These are phyloP conservation scores for Arabidopsis lyrata DNA, from an alignment of 441 rosid genomes.

Conservation along the genomic window DNA sequence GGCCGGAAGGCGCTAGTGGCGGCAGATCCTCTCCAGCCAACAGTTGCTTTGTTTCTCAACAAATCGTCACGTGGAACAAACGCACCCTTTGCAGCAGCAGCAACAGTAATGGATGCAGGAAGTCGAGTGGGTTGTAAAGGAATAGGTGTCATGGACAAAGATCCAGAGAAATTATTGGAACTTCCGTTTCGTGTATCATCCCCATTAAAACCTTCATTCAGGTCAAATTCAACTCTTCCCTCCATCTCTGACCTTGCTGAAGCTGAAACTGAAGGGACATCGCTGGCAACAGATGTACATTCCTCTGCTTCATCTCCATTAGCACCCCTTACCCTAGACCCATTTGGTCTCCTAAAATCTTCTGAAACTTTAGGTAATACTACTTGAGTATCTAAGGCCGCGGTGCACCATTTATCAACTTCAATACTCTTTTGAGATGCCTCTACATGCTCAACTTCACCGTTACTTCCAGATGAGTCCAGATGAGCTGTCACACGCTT, in stretches of 20 bases:
- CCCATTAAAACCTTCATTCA: conserved; percentile 78
- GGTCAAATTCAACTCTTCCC: conserved; percentile 77
- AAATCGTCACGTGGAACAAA: conserved; percentile 86
- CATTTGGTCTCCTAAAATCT: conserved; percentile 46
- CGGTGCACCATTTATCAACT: conserved; percentile 39
- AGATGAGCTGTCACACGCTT: conserved; percentile 34
- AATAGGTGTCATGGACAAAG: conserved; percentile 40
- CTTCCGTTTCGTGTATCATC: conserved; percentile 67
- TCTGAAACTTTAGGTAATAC: conserved; percentile 48
- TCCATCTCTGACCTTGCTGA: conserved; percentile 56
- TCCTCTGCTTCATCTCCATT: conserved; percentile 66
- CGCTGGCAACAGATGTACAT: conserved; percentile 50
- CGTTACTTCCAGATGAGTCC: conserved; percentile 45
- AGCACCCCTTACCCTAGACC: conserved; percentile 43
- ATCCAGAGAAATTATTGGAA: conserved; percentile 46
- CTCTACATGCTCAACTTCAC: conserved; percentile 48
- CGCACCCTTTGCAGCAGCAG: conserved; percentile 93
- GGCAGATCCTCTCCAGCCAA: conserved; percentile 99
- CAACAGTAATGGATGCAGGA: conserved; percentile 77
- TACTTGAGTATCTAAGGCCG: conserved; percentile 39
- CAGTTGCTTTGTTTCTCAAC: conserved; percentile 65
- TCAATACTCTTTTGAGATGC: conserved; percentile 43
- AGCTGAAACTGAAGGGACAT: conserved; percentile 41
- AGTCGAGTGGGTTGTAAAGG: conserved; percentile 55
- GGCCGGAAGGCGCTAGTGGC: conserved; percentile 99